Percentiles rank a stretch among this genome's conserved stretches.
Conservation (phyloP, 1,284 basidiomycete species). For the Pholiota adiposa region DNA sequence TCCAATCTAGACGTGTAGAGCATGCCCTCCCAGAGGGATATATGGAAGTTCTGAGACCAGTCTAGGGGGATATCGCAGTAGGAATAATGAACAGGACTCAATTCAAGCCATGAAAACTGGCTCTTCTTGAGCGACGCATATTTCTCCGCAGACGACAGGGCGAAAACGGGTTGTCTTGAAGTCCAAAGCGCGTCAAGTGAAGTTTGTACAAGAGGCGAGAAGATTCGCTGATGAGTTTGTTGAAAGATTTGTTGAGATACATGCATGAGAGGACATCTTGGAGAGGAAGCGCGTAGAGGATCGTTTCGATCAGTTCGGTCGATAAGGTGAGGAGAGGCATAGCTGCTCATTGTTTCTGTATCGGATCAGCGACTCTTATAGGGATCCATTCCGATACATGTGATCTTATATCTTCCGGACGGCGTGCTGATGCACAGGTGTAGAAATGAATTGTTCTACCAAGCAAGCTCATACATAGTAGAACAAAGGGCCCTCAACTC, state of each 20-base stretch:
- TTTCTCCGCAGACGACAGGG: not conserved
- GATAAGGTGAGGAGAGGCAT: not conserved
- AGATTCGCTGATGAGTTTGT: not conserved
- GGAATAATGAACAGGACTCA: not conserved
- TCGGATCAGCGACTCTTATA: too few relatives aligned
- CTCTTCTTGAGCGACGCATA: not conserved
- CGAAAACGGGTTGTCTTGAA: not conserved
- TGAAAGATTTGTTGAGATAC: not conserved
- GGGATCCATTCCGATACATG: too few relatives aligned
- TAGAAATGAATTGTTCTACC: too few relatives aligned
- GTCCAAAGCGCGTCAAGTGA: not conserved
- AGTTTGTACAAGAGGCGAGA: not conserved
- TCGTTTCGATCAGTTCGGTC: not conserved
- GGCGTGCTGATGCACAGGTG: too few relatives aligned
- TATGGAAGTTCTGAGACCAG: too few relatives aligned
- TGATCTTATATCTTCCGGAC: too few relatives aligned
- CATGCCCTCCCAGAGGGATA: not conserved
- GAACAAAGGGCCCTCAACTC: too few relatives aligned
- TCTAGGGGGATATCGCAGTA: too few relatives aligned
- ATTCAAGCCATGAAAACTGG: not conserved
- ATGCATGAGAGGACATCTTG: not conserved
- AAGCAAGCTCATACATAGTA: too few relatives aligned
- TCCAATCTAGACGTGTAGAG: too few relatives aligned
- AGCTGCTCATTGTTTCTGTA: too few relatives aligned
- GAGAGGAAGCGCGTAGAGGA: not conserved